Evolutionary conservation across 1,139 yeast species (phyloP).

Genomic region (Diutina ranongensis): DNA sequence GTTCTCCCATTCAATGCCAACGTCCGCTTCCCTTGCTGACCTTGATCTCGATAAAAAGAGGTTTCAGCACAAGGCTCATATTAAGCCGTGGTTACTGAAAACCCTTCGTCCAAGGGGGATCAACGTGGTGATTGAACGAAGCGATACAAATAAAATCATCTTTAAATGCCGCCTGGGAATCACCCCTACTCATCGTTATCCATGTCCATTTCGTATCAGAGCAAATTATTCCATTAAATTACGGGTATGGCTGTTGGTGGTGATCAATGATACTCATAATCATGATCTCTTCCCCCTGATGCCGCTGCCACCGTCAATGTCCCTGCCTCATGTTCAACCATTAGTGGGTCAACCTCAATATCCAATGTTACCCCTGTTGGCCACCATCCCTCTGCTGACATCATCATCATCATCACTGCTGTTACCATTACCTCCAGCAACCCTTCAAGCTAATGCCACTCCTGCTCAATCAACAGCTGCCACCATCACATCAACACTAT

Average conservation of each 20-base stretch:
- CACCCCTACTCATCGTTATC: conserved; percentile 3
- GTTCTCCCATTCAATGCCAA: too few relatives aligned
- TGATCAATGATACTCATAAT: conserved; percentile 44
- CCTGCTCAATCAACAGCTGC: neutral
- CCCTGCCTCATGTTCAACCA: neutral
- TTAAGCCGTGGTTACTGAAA: conserved; percentile 57
- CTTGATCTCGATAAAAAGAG: neutral
- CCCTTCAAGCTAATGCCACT: neutral
- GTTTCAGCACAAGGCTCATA: conserved; percentile 12
- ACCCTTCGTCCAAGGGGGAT: conserved; percentile 39
- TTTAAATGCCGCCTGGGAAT: conserved; percentile 39
- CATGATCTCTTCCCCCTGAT: conserved; percentile 11
- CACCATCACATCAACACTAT: neutral
- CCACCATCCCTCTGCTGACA: neutral
- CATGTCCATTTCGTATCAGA: conserved; percentile 58
- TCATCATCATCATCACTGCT: neutral
- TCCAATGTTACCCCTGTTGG: neutral
- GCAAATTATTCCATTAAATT: conserved; percentile 52
- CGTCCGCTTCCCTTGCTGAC: conserved; percentile 1
- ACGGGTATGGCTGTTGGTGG: conserved; percentile 48
- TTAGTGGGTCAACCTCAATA: neutral
- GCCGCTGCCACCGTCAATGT: neutral
- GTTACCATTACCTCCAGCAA: neutral
- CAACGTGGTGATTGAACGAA: conserved; percentile 55
- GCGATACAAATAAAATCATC: conserved; percentile 56